phyloP scores from a whole-genome alignment of 1,284 basidiomycete species.

The Boletus smithii region DNA sequence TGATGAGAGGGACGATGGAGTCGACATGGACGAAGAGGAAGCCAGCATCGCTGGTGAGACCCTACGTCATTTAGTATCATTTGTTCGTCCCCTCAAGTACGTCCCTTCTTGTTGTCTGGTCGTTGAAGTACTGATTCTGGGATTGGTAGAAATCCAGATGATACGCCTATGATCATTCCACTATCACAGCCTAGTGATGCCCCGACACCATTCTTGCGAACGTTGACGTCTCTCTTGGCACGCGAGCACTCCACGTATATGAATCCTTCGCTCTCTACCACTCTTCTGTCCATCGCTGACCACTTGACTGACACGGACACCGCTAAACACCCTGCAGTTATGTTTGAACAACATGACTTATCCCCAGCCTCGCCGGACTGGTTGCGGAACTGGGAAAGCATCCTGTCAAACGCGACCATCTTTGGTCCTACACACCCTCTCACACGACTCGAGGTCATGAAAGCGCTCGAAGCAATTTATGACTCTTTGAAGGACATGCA shows the following conservation, averaged over 20 bases:
- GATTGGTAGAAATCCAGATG: conserved; percentile 49
- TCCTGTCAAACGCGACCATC: conserved; percentile 52
- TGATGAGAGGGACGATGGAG: conserved; percentile 59
- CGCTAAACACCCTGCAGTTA: conserved; percentile 52
- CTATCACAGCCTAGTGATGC: conserved; percentile 48
- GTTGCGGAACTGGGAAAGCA: conserved; percentile 59
- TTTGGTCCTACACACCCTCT: conserved; percentile 45
- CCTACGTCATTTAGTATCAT: conserved; percentile 53
- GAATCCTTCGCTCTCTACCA: conserved; percentile 58
- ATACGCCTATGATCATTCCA: conserved; percentile 51
- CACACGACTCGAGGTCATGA: conserved; percentile 57
- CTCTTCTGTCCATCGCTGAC: conserved; percentile 58
- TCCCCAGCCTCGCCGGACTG: conserved; percentile 67
- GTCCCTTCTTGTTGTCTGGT: conserved; percentile 19
- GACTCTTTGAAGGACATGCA: conserved; percentile 66
- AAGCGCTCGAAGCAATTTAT: conserved; percentile 54
- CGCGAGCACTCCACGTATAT: conserved; percentile 56
- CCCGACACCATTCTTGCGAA: conserved; percentile 55
- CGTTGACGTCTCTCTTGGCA: conserved; percentile 55
- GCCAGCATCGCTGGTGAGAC: conserved; percentile 58
- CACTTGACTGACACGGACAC: conserved; percentile 64
- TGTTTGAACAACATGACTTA: conserved; percentile 62
- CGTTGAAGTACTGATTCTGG: conserved; percentile 7
- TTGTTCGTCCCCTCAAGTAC: conserved; percentile 54
- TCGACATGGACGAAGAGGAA: conserved; percentile 64